These are phyloP conservation scores for Triangularia verruculosa DNA, from an alignment of 2,329 filamentous ascomycete genomes.

Conservation along the genomic window DNA sequence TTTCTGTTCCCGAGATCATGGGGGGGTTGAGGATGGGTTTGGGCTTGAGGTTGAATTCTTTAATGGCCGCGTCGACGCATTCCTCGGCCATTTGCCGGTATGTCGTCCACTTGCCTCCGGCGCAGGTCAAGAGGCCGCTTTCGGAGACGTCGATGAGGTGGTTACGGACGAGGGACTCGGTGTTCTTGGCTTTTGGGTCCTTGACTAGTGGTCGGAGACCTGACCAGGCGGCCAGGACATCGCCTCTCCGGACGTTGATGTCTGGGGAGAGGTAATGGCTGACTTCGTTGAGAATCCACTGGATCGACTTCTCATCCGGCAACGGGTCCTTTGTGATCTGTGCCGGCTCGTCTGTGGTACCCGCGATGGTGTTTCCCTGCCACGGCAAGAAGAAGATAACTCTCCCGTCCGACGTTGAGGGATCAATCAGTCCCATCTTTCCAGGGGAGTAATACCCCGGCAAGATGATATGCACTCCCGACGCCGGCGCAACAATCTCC, in stretches of 20 bases:
- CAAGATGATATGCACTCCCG: slow-evolving; percentile 79
- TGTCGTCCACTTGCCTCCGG: slow-evolving; percentile 84
- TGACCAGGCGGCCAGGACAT: slow-evolving; percentile 80
- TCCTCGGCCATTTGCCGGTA: slow-evolving; percentile 88
- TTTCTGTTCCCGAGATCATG: slow-evolving; percentile 64
- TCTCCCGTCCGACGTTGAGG: slow-evolving; percentile 76
- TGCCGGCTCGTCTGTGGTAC: slow-evolving; percentile 72
- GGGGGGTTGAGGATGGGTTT: slow-evolving; percentile 51
- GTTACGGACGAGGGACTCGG: slow-evolving; percentile 78
- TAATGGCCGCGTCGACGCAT: slow-evolving; percentile 74
- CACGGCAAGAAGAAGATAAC: slow-evolving; percentile 86
- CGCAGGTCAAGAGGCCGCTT: slow-evolving; percentile 75
- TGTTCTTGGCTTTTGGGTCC: slow-evolving; percentile 77
- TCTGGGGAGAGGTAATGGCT: slow-evolving; percentile 73
- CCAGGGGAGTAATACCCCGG: slow-evolving; percentile 75
- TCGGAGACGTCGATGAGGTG: slow-evolving; percentile 73
- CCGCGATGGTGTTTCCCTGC: slow-evolving; percentile 83
- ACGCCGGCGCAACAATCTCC: slow-evolving; percentile 75
- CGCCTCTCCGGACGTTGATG: slow-evolving; percentile 68
- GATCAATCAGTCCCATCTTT: slow-evolving; percentile 80
- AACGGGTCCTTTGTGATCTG: slow-evolving; percentile 66
- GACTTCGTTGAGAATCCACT: slow-evolving; percentile 78
- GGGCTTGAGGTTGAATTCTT: slow-evolving; percentile 59
- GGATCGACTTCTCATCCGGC: slow-evolving; percentile 72
- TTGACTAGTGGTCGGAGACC: slow-evolving; percentile 74